Evolutionary conservation across 2,329 filamentous ascomycete genomes (phyloP), one percentile per base, ranked within the genome.

Genomic region (Byssothecium circinans): DNA sequence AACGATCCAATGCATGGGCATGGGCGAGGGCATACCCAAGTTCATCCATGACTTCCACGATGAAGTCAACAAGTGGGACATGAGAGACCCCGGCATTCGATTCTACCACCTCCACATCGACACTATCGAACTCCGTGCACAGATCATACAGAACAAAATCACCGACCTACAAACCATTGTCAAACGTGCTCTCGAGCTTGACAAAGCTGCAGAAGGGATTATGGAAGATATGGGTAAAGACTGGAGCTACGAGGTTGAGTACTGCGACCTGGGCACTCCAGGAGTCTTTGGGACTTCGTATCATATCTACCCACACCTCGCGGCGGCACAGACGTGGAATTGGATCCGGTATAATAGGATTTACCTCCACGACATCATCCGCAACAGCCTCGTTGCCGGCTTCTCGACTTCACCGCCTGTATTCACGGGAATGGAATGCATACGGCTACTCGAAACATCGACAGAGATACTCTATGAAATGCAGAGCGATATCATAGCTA

Each of bases 281-380:
- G 49, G 51, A 6, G 53, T 68, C 1, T 69, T 61, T 40, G 61
- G 58, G 1, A 51, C 53, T n/a, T 55, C 42, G 25, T 70, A 69
- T 25, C 66, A 70, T 38, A 51, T 69, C 15, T 71, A 70, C 40
- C 52, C 60, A 1, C 55, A 53, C 22, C 52, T 60, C 10, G 47
- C 57, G 8, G 53, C 61, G 2, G 60, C 66, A 2, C 61, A 67
- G 41, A 65, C 60, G 0, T 69, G 66, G 65, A 68, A 69, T 29
- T 69, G 63, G 61, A 55, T 67, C 2, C 61, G 66, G 1, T 68
- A 64, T 43, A 67, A 58, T 30, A 50, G 64, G 1, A 65, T 71
- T 10, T 68, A 67, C 40, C 51, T 69, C 18, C 57, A 69, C 45
- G 65, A 68, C 43, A 68, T 70, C 42, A 63, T 70, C 29, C 65